Evolutionary conservation across 176 grass and related monocot genomes (phyloP).

Genomic region (Raddia distichophylla): DNA sequence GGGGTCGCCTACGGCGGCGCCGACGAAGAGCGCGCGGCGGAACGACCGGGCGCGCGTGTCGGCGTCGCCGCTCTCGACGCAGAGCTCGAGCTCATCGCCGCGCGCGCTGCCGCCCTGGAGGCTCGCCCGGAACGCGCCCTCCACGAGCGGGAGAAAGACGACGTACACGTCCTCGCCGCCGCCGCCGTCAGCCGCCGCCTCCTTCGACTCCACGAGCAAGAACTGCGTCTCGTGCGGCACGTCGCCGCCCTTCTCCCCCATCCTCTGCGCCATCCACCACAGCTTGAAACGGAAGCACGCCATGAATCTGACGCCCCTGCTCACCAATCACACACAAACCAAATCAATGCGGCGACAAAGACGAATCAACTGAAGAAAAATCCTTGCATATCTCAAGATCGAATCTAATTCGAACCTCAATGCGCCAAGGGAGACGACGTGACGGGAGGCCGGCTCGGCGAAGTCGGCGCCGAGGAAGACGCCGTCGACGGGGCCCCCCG

Average conservation of each 20-base stretch:
- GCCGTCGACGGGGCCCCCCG: slow-evolving; percentile 63
- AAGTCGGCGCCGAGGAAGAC: slow-evolving; percentile 79
- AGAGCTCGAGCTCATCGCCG: slow-evolving; percentile 68
- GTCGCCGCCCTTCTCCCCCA: slow-evolving; percentile 76
- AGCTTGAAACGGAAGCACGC: slow-evolving; percentile 95
- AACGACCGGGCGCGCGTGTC: slow-evolving; percentile 51
- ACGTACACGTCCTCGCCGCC: slow-evolving; percentile 48
- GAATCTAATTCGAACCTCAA: slow-evolving; percentile 47
- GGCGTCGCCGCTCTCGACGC: slow-evolving; percentile 86
- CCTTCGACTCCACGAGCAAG: slow-evolving; percentile 79
- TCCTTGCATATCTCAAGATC: neutral
- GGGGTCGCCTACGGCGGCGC: slow-evolving; percentile 73
- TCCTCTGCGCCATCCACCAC: slow-evolving; percentile 98
- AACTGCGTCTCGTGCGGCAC: slow-evolving; percentile 95
- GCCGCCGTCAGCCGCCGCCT: neutral
- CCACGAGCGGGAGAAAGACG: slow-evolving; percentile 85
- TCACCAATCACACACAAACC: neutral
- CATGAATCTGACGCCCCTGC: slow-evolving; percentile 71
- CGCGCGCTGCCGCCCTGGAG: slow-evolving; percentile 61
- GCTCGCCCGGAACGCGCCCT: slow-evolving; percentile 80
- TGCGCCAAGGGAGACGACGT: slow-evolving; percentile 74
- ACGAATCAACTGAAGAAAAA: neutral
- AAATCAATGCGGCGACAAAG: slow-evolving; percentile 10
- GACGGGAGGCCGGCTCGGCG: slow-evolving; percentile 42
- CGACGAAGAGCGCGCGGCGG: slow-evolving; percentile 63